Percentiles rank a stretch among this genome's conserved stretches.
Evolutionary conservation across 352 stramenopile species (phyloP).

Genomic region (Globisporangium paddicum): DNA sequence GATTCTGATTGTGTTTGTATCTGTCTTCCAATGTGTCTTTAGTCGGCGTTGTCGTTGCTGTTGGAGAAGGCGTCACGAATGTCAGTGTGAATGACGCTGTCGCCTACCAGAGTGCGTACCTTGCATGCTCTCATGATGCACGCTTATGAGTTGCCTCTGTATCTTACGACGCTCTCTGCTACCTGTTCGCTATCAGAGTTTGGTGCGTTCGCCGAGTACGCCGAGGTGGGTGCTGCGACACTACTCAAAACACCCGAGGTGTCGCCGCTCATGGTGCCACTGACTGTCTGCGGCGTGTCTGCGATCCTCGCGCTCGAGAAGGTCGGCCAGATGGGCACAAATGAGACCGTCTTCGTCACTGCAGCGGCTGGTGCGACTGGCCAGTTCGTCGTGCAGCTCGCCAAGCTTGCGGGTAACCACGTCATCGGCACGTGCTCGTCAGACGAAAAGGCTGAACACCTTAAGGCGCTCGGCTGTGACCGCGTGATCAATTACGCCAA

Average conservation of each 20-base stretch:
- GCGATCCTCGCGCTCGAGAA: conserved; percentile 36
- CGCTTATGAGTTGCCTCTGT: neutral
- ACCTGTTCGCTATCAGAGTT: conserved; percentile 16
- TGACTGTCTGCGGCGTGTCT: conserved; percentile 32
- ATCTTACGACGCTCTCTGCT: neutral
- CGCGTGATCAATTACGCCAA: conserved; percentile 76
- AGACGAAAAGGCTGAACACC: conserved; percentile 69
- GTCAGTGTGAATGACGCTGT: conserved; percentile 43
- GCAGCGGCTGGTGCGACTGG: conserved; percentile 52
- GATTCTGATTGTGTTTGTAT: neutral
- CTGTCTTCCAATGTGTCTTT: neutral
- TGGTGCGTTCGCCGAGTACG: conserved; percentile 33
- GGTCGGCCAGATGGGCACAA: conserved; percentile 25
- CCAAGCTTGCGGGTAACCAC: conserved; percentile 58
- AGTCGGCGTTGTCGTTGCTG: conserved; percentile 32
- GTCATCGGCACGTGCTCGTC: conserved; percentile 65
- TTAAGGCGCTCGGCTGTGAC: conserved; percentile 41
- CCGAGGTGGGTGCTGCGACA: conserved; percentile 19
- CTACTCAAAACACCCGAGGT: conserved; percentile 13
- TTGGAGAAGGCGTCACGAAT: conserved; percentile 38
- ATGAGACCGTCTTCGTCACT: conserved; percentile 39
- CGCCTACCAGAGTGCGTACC: conserved; percentile 24
- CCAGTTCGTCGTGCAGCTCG: conserved; percentile 68
- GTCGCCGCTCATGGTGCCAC: conserved; percentile 24
- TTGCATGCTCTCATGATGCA: neutral